Evolutionary conservation across 257 asterid species (phyloP).

Genomic region (Plectranthus barbatus): DNA sequence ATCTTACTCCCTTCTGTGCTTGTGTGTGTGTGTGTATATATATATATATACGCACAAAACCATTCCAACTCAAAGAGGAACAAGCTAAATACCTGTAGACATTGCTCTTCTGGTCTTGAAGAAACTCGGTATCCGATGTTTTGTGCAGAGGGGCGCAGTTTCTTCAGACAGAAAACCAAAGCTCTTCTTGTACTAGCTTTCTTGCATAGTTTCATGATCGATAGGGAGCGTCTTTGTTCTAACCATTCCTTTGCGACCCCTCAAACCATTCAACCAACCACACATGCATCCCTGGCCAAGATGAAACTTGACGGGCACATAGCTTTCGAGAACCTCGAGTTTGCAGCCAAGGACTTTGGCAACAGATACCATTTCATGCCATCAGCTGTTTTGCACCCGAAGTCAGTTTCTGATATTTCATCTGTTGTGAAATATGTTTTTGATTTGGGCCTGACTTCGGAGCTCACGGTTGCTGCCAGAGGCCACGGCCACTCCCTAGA

Average conservation of each 20-base stretch:
- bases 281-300: conserved; percentile 28
- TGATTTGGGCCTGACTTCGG: conserved; percentile 37
- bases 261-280: conserved; percentile 17
- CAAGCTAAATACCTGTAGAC: not conserved
- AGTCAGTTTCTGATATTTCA: conserved; percentile 66
- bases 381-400: conserved; percentile 58
- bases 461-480: conserved; percentile 66
- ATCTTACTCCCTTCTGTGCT: not conserved
- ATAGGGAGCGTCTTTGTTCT: conserved; percentile 30
- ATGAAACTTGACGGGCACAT: conserved; percentile 49
- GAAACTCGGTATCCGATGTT: conserved; percentile 15
- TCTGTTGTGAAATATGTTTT: conserved; percentile 36
- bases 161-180: conserved; percentile 31
- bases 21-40: conserved; percentile 4
- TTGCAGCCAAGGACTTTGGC: conserved; percentile 75
- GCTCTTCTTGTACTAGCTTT: conserved; percentile 34
- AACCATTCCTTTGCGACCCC: conserved; percentile 29
- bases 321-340: conserved; percentile 33
- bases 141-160: conserved; percentile 15
- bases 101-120: not conserved
- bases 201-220: conserved; percentile 36
- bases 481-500: conserved; percentile 82
- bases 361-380: conserved; percentile 51
- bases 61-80: not conserved
- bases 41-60: conserved; percentile 13